Conservation (phyloP, 2,329 filamentous ascomycete species). For the Colletotrichum kahawae region DNA sequence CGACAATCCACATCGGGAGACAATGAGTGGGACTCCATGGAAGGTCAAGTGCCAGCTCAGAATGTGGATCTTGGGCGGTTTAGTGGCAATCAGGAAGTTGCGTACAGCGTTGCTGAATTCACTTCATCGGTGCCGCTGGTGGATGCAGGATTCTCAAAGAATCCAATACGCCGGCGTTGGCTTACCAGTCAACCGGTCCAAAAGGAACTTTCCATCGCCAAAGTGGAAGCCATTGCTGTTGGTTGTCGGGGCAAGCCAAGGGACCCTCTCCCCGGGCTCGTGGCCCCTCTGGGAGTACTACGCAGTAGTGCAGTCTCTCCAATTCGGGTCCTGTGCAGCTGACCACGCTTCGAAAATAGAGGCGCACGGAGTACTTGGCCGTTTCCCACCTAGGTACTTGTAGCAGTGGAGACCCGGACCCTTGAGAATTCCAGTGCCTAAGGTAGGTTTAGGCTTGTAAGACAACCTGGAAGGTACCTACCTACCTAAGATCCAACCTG, state of each 20-base stretch:
- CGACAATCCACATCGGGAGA: neutral
- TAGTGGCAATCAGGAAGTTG: neutral
- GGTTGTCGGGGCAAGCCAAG: neutral
- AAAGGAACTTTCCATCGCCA: neutral
- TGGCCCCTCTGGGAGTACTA: neutral
- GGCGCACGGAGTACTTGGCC: neutral
- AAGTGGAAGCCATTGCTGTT: neutral
- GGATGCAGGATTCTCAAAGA: neutral
- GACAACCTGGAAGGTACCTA: neutral
- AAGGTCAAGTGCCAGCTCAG: constrained; percentile 5
- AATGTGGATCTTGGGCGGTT: neutral
- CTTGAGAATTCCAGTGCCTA: neutral
- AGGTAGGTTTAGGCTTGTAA: neutral
- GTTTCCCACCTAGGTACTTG: neutral
- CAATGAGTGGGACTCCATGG: neutral
- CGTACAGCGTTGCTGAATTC: neutral
- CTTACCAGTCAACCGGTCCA: neutral
- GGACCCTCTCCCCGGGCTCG: neutral
- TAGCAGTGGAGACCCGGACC: neutral
- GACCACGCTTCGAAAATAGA: neutral
- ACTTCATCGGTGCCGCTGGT: neutral
- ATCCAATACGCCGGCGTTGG: neutral
- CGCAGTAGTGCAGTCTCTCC: constrained; percentile 3
- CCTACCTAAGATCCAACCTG: neutral
- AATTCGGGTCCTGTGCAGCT: constrained; percentile 4